Percentiles rank a stretch among this genome's conserved stretches.
Conservation (phyloP, 352 stramenopile genomes). For the Globisporangium barbulae region DNA sequence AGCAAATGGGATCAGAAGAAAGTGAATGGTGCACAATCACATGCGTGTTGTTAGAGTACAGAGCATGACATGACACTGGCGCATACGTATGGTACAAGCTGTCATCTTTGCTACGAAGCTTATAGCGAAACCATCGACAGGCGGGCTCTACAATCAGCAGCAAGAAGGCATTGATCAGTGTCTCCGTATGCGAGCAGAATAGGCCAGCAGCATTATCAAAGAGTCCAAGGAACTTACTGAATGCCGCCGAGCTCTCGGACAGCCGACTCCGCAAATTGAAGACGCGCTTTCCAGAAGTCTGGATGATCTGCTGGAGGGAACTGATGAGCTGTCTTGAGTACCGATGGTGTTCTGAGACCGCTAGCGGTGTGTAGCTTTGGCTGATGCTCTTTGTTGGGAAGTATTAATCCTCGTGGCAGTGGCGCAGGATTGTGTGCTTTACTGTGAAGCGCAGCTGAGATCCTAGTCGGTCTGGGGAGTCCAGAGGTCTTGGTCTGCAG, state of each 20-base stretch:
- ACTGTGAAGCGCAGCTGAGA: neutral
- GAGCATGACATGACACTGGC: neutral
- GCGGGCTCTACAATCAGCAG: neutral
- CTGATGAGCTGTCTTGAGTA: neutral
- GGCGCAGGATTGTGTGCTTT: neutral
- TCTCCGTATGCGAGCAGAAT: neutral
- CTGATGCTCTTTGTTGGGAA: neutral
- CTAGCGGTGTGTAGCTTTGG: neutral
- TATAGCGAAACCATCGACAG: conserved; percentile 14
- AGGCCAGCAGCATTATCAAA: neutral
- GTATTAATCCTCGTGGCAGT: neutral
- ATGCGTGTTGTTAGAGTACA: neutral
- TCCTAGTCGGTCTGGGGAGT: conserved; percentile 7
- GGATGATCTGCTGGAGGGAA: conserved; percentile 6
- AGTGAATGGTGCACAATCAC: neutral
- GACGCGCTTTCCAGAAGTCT: conserved; percentile 18
- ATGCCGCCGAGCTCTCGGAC: conserved; percentile 7
- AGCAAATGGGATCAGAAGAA: neutral
- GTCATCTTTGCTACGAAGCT: neutral
- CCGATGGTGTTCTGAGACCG: neutral
- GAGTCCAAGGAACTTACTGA: conserved; percentile 5
- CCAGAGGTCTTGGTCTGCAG: conserved; percentile 3
- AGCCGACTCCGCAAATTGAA: conserved; percentile 7
- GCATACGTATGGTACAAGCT: neutral
- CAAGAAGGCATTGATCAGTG: neutral